phyloP scores from a whole-genome alignment of 306 rosid genomes.

The Arachis stenosperma region DNA sequence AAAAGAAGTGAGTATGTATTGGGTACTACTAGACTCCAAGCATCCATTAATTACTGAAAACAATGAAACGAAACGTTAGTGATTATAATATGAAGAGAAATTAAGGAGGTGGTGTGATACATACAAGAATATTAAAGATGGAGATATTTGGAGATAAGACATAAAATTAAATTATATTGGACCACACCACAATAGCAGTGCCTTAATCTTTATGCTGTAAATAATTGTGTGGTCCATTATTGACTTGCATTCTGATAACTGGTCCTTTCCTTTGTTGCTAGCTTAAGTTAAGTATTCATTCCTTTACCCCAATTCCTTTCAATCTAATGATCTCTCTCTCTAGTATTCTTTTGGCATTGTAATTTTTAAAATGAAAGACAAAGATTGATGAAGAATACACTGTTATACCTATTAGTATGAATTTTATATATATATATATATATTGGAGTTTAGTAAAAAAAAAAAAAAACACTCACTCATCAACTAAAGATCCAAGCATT shows the following conservation, averaged over 20 bases:
- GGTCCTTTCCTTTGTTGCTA: conserved; percentile 37
- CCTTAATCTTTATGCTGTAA: conserved; percentile 62
- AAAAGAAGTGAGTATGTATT: no score
- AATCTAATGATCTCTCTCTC: neutral
- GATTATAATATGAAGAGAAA: conserved; percentile 2
- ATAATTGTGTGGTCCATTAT: conserved; percentile 72
- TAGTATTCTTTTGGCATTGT: neutral
- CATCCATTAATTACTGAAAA: no score
- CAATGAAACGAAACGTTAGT: no score
- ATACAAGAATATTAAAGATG: conserved; percentile 49
- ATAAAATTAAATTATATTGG: conserved; percentile 42
- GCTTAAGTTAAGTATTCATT: conserved; percentile 22
- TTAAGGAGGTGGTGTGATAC: conserved; percentile 3
- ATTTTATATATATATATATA: no score
- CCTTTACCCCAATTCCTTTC: neutral
- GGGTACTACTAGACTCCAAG: no score
- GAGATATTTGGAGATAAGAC: conserved; percentile 46
- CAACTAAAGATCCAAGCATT: no score
- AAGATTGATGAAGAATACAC: neutral
- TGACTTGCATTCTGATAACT: conserved; percentile 35
- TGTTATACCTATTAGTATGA: no score
- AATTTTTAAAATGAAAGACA: neutral
- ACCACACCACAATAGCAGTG: conserved; percentile 62
- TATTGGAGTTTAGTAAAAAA: no score
- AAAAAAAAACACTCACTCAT: no score